Evolutionary conservation across 2,329 filamentous ascomycete species (phyloP).

Genomic region (Aspergillus neotritici): DNA sequence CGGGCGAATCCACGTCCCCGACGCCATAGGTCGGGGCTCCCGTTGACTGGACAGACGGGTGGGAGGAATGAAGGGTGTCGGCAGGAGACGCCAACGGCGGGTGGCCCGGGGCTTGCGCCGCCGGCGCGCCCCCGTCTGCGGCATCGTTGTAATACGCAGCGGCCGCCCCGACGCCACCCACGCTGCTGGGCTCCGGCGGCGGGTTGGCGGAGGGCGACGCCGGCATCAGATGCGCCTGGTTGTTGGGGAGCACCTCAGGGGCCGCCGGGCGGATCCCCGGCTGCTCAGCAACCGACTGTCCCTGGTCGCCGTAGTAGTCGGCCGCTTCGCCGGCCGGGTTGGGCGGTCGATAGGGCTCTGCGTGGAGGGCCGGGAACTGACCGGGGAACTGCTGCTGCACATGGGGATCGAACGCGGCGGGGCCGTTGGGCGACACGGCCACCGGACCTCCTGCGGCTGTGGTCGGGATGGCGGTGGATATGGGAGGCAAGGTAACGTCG

Average conservation of each 20-base stretch:
- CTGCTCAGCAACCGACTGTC: constrained; percentile 54
- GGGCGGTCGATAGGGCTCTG: constrained; percentile 44
- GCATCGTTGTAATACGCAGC: constrained; percentile 50
- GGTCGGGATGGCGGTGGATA: constrained; percentile 28
- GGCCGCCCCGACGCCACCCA: constrained; percentile 45
- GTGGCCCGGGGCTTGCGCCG: constrained; percentile 9
- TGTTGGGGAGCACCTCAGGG: constrained; percentile 50
- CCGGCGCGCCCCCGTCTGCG: constrained; percentile 13
- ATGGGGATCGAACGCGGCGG: constrained; percentile 41
- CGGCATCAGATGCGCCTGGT: constrained; percentile 52
- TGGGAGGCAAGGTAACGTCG: constrained; percentile 23
- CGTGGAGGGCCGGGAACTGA: constrained; percentile 46
- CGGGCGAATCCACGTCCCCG: constrained; percentile 20
- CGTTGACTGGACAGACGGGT: no score
- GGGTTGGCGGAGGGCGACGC: constrained; percentile 49
- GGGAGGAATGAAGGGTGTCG: constrained; percentile 10
- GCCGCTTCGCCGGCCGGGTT: constrained; percentile 51
- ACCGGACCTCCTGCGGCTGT: constrained; percentile 24
- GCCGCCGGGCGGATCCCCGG: constrained; percentile 54
- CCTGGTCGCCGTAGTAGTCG: constrained; percentile 59
- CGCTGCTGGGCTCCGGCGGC: constrained; percentile 53
- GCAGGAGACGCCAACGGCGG: constrained; percentile 13
- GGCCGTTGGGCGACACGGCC: constrained; percentile 18
- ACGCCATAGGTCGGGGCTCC: constrained; percentile 40
- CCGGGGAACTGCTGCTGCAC: constrained; percentile 55